Evolutionary conservation across 2,329 filamentous ascomycete genomes (phyloP).

Genomic region (Fusarium sacchari): DNA sequence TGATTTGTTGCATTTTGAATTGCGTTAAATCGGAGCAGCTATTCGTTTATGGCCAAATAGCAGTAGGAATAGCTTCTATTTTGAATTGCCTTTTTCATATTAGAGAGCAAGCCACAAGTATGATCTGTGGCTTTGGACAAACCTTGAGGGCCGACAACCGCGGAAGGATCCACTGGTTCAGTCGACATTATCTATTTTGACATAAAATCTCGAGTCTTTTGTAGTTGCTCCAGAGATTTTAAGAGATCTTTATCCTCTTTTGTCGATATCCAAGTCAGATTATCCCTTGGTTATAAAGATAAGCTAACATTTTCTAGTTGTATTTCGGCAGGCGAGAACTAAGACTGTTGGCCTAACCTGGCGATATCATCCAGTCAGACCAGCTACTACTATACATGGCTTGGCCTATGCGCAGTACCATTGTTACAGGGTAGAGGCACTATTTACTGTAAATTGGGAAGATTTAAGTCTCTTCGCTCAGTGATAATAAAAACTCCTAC

Average conservation of each 20-base stretch:
- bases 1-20: neutral
- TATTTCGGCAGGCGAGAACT: too few relatives aligned
- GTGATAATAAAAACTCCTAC: too few relatives aligned
- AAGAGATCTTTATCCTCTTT: too few relatives aligned
- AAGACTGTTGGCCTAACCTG: too few relatives aligned
- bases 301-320: too few relatives aligned
- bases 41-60: neutral
- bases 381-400: neutral
- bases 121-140: neutral
- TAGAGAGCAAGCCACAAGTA: neutral
- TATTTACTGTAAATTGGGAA: too few relatives aligned
- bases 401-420: neutral
- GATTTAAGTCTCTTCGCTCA: too few relatives aligned
- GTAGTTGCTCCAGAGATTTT: too few relatives aligned
- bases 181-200: too few relatives aligned
- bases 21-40: neutral
- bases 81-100: neutral
- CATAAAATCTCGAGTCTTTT: too few relatives aligned
- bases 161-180: fast-evolving
- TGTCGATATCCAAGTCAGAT: too few relatives aligned
- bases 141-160: neutral
- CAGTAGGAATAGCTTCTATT: fast-evolving
- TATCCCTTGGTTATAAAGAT: too few relatives aligned
- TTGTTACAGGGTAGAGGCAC: neutral
- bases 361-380: neutral